phyloP scores from a whole-genome alignment of 441 rosid species.

The Flueggea neowawraea region DNA sequence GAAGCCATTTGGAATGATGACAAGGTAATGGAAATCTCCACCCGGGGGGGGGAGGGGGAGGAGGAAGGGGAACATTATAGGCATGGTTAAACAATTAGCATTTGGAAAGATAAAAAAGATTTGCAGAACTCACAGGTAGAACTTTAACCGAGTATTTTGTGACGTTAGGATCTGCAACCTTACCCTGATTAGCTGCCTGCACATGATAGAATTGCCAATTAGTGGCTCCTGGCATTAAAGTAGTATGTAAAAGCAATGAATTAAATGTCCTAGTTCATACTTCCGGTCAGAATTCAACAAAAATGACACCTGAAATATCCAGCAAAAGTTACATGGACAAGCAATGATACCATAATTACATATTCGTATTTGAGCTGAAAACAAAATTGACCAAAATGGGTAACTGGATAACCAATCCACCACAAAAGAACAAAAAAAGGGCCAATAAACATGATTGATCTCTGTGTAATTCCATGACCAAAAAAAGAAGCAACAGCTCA shows the following conservation, averaged over 20 bases:
- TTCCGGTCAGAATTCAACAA: not conserved
- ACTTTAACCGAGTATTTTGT: conserved; percentile 83
- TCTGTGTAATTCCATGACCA: no score
- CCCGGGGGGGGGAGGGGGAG: not conserved
- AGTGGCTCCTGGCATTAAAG: not conserved
- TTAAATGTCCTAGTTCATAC: conserved; percentile 7
- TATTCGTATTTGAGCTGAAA: no score
- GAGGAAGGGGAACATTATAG: no score
- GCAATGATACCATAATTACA: no score
- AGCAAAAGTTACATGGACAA: no score
- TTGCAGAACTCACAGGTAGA: conserved; percentile 65
- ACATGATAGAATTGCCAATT: conserved; percentile 11
- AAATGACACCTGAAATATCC: not conserved
- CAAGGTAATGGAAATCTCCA: no score
- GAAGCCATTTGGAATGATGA: no score
- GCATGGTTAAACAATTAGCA: not conserved
- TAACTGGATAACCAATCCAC: no score
- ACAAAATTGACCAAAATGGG: no score
- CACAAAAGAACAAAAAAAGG: not conserved
- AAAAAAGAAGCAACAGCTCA: no score
- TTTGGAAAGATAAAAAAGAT: not conserved
- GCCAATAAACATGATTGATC: no score
- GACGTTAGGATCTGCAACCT: conserved; percentile 61
- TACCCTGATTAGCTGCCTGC: conserved; percentile 69
- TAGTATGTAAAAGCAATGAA: conserved; percentile 12